phyloP scores from a whole-genome alignment of 75 land plant species.

The Picea glauca region DNA sequence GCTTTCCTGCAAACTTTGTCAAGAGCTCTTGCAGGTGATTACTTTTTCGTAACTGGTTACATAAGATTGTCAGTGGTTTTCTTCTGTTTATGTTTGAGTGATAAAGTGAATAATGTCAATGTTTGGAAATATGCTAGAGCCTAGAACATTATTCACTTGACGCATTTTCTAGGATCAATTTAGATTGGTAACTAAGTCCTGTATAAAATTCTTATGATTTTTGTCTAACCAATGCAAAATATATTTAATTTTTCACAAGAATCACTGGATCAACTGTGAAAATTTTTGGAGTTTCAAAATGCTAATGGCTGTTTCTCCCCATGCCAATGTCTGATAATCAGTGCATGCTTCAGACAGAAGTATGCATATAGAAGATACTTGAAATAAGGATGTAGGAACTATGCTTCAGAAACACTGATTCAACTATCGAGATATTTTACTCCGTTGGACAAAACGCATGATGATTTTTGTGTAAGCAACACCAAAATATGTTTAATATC shows the following conservation, averaged over 20 bases:
- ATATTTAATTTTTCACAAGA: not conserved
- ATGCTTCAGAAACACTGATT: not conserved
- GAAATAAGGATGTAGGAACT: not conserved
- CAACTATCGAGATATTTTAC: not conserved
- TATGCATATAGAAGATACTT: not conserved
- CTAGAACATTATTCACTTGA: not conserved
- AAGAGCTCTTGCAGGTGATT: slow-evolving; percentile 71
- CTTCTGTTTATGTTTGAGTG: not conserved
- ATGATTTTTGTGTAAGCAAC: not conserved
- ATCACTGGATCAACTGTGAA: not conserved
- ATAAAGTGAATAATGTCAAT: not conserved
- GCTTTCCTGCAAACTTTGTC: slow-evolving; percentile 60
- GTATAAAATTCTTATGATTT: not conserved
- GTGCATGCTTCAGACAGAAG: not conserved
- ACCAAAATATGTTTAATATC: not conserved
- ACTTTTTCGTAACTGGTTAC: not conserved
- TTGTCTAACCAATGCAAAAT: not conserved
- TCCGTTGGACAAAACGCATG: not conserved
- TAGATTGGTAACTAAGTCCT: not conserved
- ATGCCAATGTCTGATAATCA: not conserved
- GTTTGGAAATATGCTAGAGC: not conserved
- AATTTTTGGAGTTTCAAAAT: not conserved
- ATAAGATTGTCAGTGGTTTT: not conserved
- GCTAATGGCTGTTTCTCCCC: not conserved
- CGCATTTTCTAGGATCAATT: not conserved